Evolutionary conservation across 345 rosid genomes (phyloP), one percentile per base, ranked within the genome.

Genomic region (Sapria himalayana): DNA sequence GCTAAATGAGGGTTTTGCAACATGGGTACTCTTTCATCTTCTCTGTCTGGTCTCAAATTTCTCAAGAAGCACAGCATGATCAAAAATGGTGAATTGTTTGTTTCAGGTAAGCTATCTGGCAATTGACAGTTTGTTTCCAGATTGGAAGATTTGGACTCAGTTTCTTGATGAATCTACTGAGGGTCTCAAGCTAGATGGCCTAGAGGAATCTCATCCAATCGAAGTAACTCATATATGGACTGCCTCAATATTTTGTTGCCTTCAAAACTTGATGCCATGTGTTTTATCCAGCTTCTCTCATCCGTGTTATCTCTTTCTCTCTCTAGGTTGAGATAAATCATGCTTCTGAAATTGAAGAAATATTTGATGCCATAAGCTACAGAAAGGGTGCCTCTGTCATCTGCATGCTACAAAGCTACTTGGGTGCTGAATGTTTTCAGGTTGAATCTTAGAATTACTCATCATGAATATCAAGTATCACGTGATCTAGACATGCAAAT

Each of bases 1-100:
- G 98, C 73, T 82, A 38, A 89, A 89, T 51, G 98, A 89, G 65
- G 98, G 98, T 51, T 89, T 89, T 69, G 98, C 98, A 25, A 89
- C 98, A 27, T 89, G 98, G 98, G 98, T 89, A 82, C 31, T 22
- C 37, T 58, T 15, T 41, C 39, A 36, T 37, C 21, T 12, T 41
- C 29, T 54, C 19, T 34, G 11, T 47, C 38, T 56, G 36, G 42
- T 19, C n/a, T n/a, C n/a, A n/a, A n/a, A n/a, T n/a, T n/a, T n/a
- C n/a, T n/a, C n/a, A n/a, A n/a, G n/a, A n/a, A n/a, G n/a, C n/a
- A n/a, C n/a, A n/a, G n/a, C n/a, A n/a, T n/a, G n/a, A n/a, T n/a
- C n/a, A n/a, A n/a, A n/a, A n/a, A n/a, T n/a, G n/a, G n/a, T n/a
- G n/a, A n/a, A 31, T 50, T 25, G 25, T 52, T 9, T 46, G 32